Evolutionary conservation across 495 filamentous ascomycete species (phyloP).

Genomic region (Bathelium albidoporum): DNA sequence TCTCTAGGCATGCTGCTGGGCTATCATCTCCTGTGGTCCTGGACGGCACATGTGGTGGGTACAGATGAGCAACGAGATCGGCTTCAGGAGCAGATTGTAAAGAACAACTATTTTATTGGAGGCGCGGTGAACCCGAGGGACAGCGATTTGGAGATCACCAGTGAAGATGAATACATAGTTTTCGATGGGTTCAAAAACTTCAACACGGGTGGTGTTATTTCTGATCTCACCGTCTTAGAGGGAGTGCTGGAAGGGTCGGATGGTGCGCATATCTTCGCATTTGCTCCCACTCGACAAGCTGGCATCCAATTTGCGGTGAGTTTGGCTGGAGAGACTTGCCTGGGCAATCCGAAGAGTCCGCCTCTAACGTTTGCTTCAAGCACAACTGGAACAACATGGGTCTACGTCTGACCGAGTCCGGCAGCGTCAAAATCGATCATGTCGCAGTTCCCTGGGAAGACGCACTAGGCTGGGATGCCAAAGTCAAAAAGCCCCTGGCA

Average conservation of each 20-base stretch:
- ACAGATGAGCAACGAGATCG: slow-evolving; percentile 45
- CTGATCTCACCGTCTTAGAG: slow-evolving; percentile 53
- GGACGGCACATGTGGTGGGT: slow-evolving; percentile 46
- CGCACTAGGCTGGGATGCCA: slow-evolving; percentile 46
- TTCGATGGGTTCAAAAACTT: slow-evolving; percentile 52
- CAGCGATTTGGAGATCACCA: slow-evolving; percentile 44
- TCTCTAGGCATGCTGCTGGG: slow-evolving; percentile 50
- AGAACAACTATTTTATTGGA: slow-evolving; percentile 52
- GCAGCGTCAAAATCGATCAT: slow-evolving; percentile 46
- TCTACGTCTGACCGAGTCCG: slow-evolving; percentile 50
- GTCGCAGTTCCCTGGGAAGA: slow-evolving; percentile 45
- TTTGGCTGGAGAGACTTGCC: not conserved
- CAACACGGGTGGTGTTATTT: slow-evolving; percentile 52
- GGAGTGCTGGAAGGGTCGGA: slow-evolving; percentile 45
- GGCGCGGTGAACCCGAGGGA: slow-evolving; percentile 56
- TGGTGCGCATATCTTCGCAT: slow-evolving; percentile 49
- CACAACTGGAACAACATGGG: slow-evolving; percentile 56
- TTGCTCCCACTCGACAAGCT: slow-evolving; percentile 42
- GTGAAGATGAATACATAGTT: slow-evolving; percentile 40
- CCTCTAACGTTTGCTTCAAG: not conserved
- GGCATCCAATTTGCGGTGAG: slow-evolving; percentile 40
- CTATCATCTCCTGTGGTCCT: slow-evolving; percentile 53
- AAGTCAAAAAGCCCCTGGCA: slow-evolving; percentile 36
- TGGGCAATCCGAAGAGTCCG: not conserved
- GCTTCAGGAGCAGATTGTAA: slow-evolving; percentile 40